Evolutionary conservation across 768 basidiomycete genomes (phyloP).

Genomic region (Termitomyces sp.): DNA sequence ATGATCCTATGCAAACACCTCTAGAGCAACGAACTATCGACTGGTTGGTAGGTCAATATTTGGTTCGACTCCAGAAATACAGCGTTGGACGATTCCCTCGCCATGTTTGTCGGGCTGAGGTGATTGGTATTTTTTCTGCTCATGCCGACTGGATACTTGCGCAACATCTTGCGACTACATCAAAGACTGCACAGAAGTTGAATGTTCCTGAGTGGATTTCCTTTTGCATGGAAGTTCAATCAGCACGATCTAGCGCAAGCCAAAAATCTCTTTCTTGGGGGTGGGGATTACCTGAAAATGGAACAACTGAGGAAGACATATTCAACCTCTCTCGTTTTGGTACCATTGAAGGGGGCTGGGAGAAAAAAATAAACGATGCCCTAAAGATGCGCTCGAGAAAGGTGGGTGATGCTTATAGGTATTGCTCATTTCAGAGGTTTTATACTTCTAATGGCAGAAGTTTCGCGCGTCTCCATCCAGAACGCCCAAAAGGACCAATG

Average conservation of each 20-base stretch:
- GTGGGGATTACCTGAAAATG: slow-evolving; percentile 30
- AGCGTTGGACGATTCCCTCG: slow-evolving; percentile 35
- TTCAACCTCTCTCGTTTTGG: slow-evolving; percentile 27
- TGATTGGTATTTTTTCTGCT: slow-evolving; percentile 44
- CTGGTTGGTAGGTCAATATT: slow-evolving; percentile 44
- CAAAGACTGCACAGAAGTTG: slow-evolving; percentile 23
- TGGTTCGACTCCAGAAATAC: slow-evolving; percentile 19
- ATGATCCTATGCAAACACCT: slow-evolving; percentile 25
- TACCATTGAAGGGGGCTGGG: slow-evolving; percentile 22
- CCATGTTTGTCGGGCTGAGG: slow-evolving; percentile 42
- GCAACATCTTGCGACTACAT: slow-evolving; percentile 31
- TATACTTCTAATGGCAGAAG: neutral
- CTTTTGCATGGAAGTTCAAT: slow-evolving; percentile 32
- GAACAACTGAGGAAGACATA: slow-evolving; percentile 9
- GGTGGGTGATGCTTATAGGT: neutral
- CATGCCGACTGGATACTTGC: slow-evolving; percentile 57
- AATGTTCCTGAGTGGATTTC: slow-evolving; percentile 40
- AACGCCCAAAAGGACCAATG: neutral
- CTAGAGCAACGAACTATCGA: slow-evolving; percentile 35
- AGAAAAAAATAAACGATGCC: slow-evolving; percentile 16
- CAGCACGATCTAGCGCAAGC: slow-evolving; percentile 26
- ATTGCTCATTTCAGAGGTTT: neutral
- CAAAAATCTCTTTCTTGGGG: slow-evolving; percentile 22
- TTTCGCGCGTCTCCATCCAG: neutral
- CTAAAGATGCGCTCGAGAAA: slow-evolving; percentile 4